Evolutionary conservation across 2,329 filamentous ascomycete genomes (phyloP).

Genomic region (Clarireedia hainanense): DNA sequence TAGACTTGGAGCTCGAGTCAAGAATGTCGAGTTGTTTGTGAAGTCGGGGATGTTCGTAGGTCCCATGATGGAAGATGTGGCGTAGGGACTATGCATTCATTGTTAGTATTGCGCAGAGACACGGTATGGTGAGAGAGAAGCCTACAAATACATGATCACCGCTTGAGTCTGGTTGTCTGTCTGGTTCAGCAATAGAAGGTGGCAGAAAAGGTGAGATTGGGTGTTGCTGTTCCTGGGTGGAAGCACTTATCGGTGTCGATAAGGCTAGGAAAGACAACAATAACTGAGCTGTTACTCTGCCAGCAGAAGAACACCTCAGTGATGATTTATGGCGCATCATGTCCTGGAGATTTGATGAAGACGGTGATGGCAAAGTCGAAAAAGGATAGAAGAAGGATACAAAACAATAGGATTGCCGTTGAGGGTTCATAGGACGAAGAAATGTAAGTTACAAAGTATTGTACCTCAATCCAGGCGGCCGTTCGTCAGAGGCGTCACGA

Average conservation of each 20-base stretch:
- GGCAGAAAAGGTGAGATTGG: conserved; percentile 28
- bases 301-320: conserved; percentile 45
- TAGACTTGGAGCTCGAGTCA: conserved; percentile 37
- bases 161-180: conserved; percentile 39
- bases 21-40: conserved; percentile 70
- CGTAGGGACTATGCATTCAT: conserved; percentile 50
- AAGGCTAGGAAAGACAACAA: conserved; percentile 61
- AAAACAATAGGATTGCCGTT: neutral
- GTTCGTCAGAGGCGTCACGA: neutral
- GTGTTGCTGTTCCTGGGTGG: conserved; percentile 34
- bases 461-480: too few relatives aligned
- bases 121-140: neutral
- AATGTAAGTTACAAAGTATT: neutral
- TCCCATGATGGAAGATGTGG: conserved; percentile 90
- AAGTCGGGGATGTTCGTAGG: conserved; percentile 66
- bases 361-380: neutral
- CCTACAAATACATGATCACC: conserved; percentile 46
- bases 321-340: conserved; percentile 7
- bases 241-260: conserved; percentile 37
- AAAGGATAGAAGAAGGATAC: neutral
- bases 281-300: conserved; percentile 45
- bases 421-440: neutral
- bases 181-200: conserved; percentile 31
- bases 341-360: conserved; percentile 12
- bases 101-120: conserved; percentile 9